Evolutionary conservation across 2,329 filamentous ascomycete genomes (phyloP).

Genomic region (Xylaria sp.): DNA sequence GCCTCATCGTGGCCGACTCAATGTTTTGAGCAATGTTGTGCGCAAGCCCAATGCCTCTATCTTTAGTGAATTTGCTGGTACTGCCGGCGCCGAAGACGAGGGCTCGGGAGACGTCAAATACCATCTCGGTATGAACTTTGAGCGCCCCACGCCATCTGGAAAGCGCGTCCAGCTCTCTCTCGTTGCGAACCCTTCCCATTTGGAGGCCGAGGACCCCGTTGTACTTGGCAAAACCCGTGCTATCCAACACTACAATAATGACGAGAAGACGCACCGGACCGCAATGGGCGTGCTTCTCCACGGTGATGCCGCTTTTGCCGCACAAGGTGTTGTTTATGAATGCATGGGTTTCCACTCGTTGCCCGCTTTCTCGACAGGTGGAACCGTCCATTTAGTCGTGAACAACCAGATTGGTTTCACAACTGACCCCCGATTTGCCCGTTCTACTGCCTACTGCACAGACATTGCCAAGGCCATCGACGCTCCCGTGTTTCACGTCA

Average conservation of each 20-base stretch:
- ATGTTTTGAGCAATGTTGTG: conserved; percentile 97
- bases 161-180: conserved; percentile 99
- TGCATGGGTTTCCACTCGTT: conserved; percentile 97
- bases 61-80: conserved; percentile 97
- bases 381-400: conserved; percentile 95
- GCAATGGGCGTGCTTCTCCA: conserved; percentile 97
- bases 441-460: conserved; percentile 98
- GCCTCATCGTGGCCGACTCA: conserved; percentile 98
- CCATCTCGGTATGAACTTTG: conserved; percentile 99
- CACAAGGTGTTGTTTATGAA: conserved; percentile 97
- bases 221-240: conserved; percentile 97
- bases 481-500: conserved; percentile 98
- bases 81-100: conserved; percentile 87
- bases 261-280: conserved; percentile 86
- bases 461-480: conserved; percentile 99
- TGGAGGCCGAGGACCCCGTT: conserved; percentile 97
- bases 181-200: conserved; percentile 96
- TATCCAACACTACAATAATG: conserved; percentile 98
- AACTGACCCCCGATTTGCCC: conserved; percentile 95
- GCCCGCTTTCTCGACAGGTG: conserved; percentile 95
- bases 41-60: conserved; percentile 99
- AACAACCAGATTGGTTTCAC: conserved; percentile 99
- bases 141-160: conserved; percentile 95
- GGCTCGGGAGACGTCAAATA: conserved; percentile 99
- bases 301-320: conserved; percentile 96